Evolutionary conservation across 768 basidiomycete genomes (phyloP).

Genomic region (Calocera viscosa): DNA sequence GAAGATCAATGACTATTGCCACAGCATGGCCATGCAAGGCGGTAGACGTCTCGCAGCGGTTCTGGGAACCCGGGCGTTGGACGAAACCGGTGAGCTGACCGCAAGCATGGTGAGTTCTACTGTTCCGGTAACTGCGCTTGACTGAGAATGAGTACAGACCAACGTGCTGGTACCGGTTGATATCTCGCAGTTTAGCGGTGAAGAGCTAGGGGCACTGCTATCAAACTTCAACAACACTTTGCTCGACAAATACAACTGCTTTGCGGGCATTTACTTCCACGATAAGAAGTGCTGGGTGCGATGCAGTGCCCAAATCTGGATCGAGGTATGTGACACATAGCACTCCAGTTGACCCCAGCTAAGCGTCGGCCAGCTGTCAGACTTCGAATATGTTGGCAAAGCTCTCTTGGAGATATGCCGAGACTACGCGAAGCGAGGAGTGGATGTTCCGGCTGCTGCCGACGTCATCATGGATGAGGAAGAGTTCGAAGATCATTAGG

Average conservation of each 20-base stretch:
- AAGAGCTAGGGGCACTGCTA: not conserved
- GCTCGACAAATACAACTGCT: conserved; percentile 2
- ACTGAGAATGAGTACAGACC: not conserved
- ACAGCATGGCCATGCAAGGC: conserved; percentile 52
- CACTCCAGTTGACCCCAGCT: not conserved
- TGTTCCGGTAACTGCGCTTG: not conserved
- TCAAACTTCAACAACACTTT: conserved; percentile 6
- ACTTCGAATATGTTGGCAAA: not conserved
- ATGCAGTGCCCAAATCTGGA: conserved; percentile 1
- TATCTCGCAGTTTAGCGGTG: not conserved
- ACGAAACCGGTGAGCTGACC: conserved; percentile 48
- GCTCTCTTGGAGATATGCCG: not conserved
- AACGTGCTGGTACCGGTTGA: not conserved
- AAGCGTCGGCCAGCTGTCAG: not conserved
- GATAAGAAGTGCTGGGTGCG: conserved; percentile 1
- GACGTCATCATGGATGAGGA: not conserved
- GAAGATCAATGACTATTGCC: conserved; percentile 58
- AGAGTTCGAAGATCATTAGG: not conserved
- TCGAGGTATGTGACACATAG: not conserved
- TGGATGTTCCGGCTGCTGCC: not conserved
- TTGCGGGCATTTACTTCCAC: conserved; percentile 1
- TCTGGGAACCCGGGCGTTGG: conserved; percentile 51
- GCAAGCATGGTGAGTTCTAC: conserved; percentile 49
- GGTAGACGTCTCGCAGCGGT: conserved; percentile 47
- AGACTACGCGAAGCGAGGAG: not conserved